Base-by-base conservation (phyloP, 345 rosid species). In the Adansonia digitata region DNA sequence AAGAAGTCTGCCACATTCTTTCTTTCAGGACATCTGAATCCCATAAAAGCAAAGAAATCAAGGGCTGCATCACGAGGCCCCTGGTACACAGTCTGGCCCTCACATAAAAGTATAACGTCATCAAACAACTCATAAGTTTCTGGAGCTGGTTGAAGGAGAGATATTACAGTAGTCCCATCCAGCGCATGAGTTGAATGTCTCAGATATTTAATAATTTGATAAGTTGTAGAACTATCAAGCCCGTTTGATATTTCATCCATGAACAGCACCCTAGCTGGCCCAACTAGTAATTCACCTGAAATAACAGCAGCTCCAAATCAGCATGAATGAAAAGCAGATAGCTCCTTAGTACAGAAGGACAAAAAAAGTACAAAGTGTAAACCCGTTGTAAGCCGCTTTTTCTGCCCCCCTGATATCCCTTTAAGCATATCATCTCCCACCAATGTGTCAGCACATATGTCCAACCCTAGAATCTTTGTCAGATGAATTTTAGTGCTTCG, bases 161-260 rank as follows among this genome's bases (percentile, higher is more conserved):
- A 91, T 76, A 95, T 89, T 72, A 91, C 82, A 7, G 98, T 90
- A 69, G 98, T 93, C 74, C 91, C 90, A 78, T 90, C 97, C 49
- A 93, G 96, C 1, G 98, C 90, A 63, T 80, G 84, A 17, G 98
- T 90, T 57, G 96, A 93, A 84, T 95, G 98, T 64, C 87, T 89
- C 77, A 95, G 88, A 80, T 95, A 87, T 84, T 86, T 95, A 76
- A 95, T 85, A 60, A 95, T 93, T 78, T 95, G 98, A 84, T 86
- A 88, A 71, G 99, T 91, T n/a, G 99, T 95, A 57, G 99, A 87
- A 79, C 98, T 93, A 76, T 95, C 99, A 75, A 95, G 93, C 62
- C 99, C 99, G 77, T 93, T 95, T 0, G 99, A 95, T 82, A 95
- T 95, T 82, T 95, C 99, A 80, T 95, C 99, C 99, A 95, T 95